Evolutionary conservation across 495 filamentous ascomycete species (phyloP).

Genomic region (Amorphotheca resinae): DNA sequence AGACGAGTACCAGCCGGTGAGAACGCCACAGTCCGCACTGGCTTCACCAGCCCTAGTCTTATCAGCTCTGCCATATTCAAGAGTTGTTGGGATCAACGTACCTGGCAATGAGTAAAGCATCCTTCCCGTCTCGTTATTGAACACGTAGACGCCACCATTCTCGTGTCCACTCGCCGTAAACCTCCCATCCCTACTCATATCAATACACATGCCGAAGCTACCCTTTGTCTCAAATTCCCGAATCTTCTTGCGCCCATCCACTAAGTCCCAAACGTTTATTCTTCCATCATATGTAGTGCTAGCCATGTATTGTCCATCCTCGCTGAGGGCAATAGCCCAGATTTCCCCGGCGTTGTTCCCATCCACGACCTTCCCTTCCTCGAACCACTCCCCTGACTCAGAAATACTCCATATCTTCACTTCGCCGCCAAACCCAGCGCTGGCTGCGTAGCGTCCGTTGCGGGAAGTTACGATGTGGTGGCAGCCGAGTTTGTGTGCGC

Average conservation of each 20-base stretch:
- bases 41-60: constrained; percentile 64
- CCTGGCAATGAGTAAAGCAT: constrained; percentile 77
- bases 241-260: constrained; percentile 40
- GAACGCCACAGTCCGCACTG: constrained; percentile 73
- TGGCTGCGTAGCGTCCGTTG: constrained; percentile 59
- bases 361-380: constrained; percentile 21
- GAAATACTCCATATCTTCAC: constrained; percentile 61
- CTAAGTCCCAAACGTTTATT: constrained; percentile 79
- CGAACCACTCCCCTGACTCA: constrained; percentile 41
- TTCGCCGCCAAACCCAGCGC: constrained; percentile 78
- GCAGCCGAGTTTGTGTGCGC: constrained; percentile 72
- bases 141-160: constrained; percentile 88
- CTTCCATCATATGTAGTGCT: constrained; percentile 71
- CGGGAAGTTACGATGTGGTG: constrained; percentile 70
- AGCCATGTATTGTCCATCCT: constrained; percentile 70
- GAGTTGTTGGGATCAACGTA: constrained; percentile 26
- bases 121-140: constrained; percentile 78
- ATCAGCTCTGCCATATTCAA: constrained; percentile 2
- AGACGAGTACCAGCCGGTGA: constrained; percentile 73
- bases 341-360: constrained; percentile 45
- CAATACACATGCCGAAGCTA: constrained; percentile 79
- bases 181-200: constrained; percentile 62
- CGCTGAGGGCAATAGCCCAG: constrained; percentile 80
- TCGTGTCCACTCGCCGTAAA: constrained; percentile 88
- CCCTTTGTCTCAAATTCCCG: constrained; percentile 82